Conservation (phyloP, 2,329 filamentous ascomycete species). For the Cercospora sojina region DNA sequence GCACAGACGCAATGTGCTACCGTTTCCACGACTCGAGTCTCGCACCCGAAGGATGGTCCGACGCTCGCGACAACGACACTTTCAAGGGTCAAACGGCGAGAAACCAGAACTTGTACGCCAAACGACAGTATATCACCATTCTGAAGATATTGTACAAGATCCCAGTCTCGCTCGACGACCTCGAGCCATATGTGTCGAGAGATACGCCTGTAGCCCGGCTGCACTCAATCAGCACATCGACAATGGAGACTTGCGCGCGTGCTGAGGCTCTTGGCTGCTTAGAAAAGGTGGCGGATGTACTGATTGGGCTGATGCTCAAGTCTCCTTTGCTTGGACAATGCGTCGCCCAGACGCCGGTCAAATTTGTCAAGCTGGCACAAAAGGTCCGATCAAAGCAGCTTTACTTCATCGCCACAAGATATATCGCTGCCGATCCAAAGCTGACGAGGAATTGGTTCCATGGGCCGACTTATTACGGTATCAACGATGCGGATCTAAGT, state of each 20-base stretch:
- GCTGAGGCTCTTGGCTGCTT: conserved; percentile 5
- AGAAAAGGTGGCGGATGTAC: background rate
- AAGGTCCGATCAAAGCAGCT: background rate
- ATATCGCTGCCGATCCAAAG: background rate
- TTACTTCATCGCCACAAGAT: background rate
- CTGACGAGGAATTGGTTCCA: background rate
- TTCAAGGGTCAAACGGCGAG: background rate
- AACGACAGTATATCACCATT: conserved; percentile 6
- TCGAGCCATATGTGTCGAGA: background rate
- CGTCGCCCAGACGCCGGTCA: background rate
- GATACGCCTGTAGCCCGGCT: background rate
- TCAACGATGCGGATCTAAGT: background rate
- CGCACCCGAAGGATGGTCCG: conserved; percentile 2
- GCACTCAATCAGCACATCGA: background rate
- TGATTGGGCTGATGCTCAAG: background rate
- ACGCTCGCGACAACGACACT: background rate
- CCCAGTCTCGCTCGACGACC: background rate
- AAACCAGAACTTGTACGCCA: conserved; percentile 6
- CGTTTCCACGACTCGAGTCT: conserved; percentile 13
- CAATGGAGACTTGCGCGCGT: background rate
- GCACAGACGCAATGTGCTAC: background rate
- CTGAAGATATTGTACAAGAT: conserved; percentile 1
- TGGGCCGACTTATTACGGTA: background rate
- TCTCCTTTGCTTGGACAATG: background rate
- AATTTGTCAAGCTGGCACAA: conserved; percentile 4